Evolutionary conservation across 1,284 basidiomycete species (phyloP).

Genomic region (Bjerkandera adusta): DNA sequence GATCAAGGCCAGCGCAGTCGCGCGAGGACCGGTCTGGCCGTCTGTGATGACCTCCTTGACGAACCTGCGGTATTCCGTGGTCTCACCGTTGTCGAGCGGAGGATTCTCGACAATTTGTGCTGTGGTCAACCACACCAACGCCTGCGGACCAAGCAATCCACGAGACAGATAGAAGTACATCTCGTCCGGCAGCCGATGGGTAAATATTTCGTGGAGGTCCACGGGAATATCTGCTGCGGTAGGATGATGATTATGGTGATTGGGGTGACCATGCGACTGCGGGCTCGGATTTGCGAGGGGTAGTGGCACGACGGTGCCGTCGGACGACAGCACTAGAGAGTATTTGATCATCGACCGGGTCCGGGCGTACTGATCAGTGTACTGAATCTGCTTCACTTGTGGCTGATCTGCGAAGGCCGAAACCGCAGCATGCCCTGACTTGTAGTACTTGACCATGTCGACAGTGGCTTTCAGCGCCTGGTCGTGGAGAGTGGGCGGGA

Average conservation of each 20-base stretch:
- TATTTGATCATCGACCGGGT: conserved; percentile 93
- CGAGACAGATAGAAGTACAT: conserved; percentile 95
- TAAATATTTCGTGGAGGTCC: conserved; percentile 96
- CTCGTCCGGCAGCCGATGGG: conserved; percentile 92
- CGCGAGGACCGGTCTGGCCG: conserved; percentile 86
- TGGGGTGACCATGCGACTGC: conserved; percentile 45
- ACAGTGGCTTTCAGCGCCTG: conserved; percentile 81
- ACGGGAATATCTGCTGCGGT: conserved; percentile 85
- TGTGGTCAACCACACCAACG: conserved; percentile 88
- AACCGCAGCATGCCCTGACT: conserved; percentile 82
- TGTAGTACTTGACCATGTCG: conserved; percentile 89
- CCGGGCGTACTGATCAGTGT: conserved; percentile 87
- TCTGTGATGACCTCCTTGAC: conserved; percentile 96
- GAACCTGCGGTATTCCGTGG: conserved; percentile 91
- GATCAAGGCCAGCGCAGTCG: conserved; percentile 85
- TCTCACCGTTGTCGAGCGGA: conserved; percentile 94
- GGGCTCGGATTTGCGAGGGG: conserved; percentile 71
- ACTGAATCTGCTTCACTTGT: conserved; percentile 73
- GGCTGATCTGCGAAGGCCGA: conserved; percentile 77
- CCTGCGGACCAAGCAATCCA: conserved; percentile 84
- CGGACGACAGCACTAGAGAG: conserved; percentile 87
- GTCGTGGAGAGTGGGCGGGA: conserved; percentile 81
- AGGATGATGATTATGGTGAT: conserved; percentile 62
- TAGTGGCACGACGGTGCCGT: conserved; percentile 87
- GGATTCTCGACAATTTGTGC: conserved; percentile 86